A percentile compares a stretch with the other conserved stretches of the same genome.
Conservation (phyloP, 106 monocot species). For the Dendrobium huoshanense region DNA sequence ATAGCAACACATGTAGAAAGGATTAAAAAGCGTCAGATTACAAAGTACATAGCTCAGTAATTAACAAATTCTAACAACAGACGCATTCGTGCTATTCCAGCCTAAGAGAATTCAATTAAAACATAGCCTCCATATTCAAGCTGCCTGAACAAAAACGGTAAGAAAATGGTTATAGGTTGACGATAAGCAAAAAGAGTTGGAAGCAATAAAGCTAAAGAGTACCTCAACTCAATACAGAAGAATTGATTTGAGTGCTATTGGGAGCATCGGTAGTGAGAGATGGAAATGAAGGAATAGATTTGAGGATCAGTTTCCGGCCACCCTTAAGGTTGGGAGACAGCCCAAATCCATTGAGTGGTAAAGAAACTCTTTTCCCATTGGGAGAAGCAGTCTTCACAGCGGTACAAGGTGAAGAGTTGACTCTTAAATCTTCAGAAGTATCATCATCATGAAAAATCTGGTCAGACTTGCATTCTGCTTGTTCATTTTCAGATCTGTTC, state of each 20-base stretch:
- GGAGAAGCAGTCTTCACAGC: constrained; percentile 65
- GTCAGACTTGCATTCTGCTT: constrained; percentile 10
- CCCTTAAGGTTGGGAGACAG: constrained; percentile 51
- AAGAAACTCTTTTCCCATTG: constrained; percentile 77
- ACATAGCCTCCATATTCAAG: neutral
- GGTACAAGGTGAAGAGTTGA: constrained; percentile 32
- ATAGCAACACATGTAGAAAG: neutral
- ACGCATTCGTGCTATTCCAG: neutral
- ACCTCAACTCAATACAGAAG: neutral
- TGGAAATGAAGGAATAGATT: constrained; percentile 83
- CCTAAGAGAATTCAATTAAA: no score
- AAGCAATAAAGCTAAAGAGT: neutral
- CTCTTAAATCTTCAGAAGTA: constrained; percentile 32
- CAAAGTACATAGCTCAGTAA: neutral
- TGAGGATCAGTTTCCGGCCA: constrained; percentile 69
- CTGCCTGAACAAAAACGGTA: neutral
- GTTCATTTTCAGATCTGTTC: constrained; percentile 23
- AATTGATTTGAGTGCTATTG: neutral
- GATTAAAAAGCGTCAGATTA: neutral
- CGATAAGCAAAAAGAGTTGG: neutral
- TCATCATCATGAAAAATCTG: constrained; percentile 31
- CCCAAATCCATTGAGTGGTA: constrained; percentile 34
- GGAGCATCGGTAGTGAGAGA: constrained; percentile 34
- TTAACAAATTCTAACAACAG: neutral
- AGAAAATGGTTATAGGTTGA: neutral